Evolutionary conservation across 202 grass and related monocot genomes (phyloP), one percentile per base, ranked within the genome.

Genomic region (Bolboschoenoplectus hybrid): DNA sequence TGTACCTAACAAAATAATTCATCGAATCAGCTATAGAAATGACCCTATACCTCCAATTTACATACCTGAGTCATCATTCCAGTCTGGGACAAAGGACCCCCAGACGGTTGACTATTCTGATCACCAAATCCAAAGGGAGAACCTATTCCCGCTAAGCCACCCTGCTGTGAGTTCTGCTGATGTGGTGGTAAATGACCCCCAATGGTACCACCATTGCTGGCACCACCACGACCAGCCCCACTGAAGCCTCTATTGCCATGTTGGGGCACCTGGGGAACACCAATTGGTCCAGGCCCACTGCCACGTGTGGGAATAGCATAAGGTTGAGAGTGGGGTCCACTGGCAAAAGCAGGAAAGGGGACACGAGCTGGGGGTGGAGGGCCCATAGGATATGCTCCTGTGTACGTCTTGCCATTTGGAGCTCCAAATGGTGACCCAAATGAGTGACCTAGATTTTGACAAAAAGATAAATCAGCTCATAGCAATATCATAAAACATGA

Each of bases 51-150:
- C 20, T 53, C 17, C 63, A 40, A 81, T 62, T 56, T 58, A 75
- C 49, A 81, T 90, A 99, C 97, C 93, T 99, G 97, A 87, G 97
- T 94, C 93, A 99, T 94, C 55, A 99, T 89, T 83, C 94, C 93
- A 90, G 94, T 86, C 88, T 99, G 92, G 26, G 97, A 97, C 74
- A 94, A 85, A 72, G 85, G 90, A 82, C 91, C 92, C 89, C 85
- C 93, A 82, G 97, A 94, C 51, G 97, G 94, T 77, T 99, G 97
- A 84, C 94, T 97, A 72, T 58, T 99, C 6, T 90, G 90, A 86
- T 94, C 94, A 68, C 93, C 96, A 85, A 95, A 80, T 40, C 91
- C 84, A 86, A 94, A 99, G 38, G 90, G 92, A 73, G 85, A 97
- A 45, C 89, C 93, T 6, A 92, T 91, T 83, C 86, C 82, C 0